Conservation (phyloP, 2,329 filamentous ascomycete species). For the Endoconidiophora laricicola region DNA sequence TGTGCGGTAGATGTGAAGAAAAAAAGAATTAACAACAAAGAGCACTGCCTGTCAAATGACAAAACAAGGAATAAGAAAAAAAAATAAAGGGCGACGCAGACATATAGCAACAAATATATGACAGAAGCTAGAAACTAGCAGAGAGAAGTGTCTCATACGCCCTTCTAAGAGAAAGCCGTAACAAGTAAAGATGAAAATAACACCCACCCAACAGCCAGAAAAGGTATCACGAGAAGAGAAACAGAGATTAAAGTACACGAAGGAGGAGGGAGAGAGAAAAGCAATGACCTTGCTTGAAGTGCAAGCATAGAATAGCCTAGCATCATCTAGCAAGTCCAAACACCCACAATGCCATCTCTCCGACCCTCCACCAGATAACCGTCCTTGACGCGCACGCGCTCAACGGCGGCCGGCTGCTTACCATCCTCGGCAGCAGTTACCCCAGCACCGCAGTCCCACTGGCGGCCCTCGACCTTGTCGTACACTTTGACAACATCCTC, state of each 20-base stretch:
- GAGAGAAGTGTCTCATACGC: not conserved
- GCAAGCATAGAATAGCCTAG: too few relatives aligned
- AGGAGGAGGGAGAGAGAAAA: not conserved
- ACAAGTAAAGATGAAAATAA: not conserved
- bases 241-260: conserved; percentile 1
- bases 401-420: conserved; percentile 47
- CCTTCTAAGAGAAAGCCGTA: not conserved
- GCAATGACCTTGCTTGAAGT: too few relatives aligned
- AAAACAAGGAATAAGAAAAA: not conserved
- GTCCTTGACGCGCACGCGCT: conserved; percentile 79
- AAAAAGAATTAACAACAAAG: too few relatives aligned
- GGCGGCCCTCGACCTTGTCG: conserved; percentile 86
- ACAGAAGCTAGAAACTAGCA: not conserved
- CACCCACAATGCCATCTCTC: conserved; percentile 70
- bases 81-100: not conserved
- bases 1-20: too few relatives aligned
- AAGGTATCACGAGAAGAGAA: not conserved
- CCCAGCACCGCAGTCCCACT: conserved; percentile 92
- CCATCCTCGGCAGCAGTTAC: conserved; percentile 50
- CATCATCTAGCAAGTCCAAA: conserved; percentile 56
- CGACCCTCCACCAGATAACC: conserved; percentile 88
- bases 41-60: too few relatives aligned
- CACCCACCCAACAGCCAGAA: not conserved
- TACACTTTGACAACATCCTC: conserved; percentile 96
- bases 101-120: too few relatives aligned